phyloP scores from a whole-genome alignment of 768 basidiomycete genomes.

The Suillus plorans region DNA sequence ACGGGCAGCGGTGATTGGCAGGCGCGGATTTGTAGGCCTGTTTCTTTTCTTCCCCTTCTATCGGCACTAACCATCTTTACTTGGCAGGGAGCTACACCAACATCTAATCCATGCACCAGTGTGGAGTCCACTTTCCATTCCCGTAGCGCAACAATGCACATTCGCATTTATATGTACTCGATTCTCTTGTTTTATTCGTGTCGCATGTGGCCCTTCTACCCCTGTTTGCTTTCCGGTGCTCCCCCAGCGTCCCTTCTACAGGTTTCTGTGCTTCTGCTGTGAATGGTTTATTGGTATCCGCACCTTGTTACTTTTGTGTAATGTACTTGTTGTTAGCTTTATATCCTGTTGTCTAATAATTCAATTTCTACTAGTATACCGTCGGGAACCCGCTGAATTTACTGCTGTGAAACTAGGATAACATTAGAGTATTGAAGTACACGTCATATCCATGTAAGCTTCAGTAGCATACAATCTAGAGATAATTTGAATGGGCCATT shows the following conservation, averaged over 20 bases:
- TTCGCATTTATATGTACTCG: not conserved
- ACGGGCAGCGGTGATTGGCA: conserved; percentile 38
- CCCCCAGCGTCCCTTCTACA: not conserved
- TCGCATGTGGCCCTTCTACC: not conserved
- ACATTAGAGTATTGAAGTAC: too few species aligned
- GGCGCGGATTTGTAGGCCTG: conserved; percentile 36
- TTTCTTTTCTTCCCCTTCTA: conserved; percentile 12
- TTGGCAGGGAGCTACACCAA: conserved; percentile 6
- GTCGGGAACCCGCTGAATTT: not conserved
- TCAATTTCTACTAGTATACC: not conserved
- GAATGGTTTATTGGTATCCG: not conserved
- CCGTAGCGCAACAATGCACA: not conserved
- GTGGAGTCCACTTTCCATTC: conserved; percentile 1
- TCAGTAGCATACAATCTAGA: too few species aligned
- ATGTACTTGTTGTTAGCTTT: conserved; percentile 3
- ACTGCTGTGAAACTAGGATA: not conserved
- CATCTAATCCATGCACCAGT: not conserved
- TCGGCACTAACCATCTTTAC: not conserved
- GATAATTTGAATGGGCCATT: too few species aligned
- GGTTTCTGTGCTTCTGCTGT: not conserved
- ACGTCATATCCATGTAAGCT: too few species aligned
- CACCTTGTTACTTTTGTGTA: not conserved
- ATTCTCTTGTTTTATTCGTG: not conserved
- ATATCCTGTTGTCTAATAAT: conserved; percentile 1
- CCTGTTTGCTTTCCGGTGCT: not conserved